A percentile compares a stretch with the other conserved stretches of the same genome.
Conservation (phyloP, 306 rosid species). For the Neltuma alba region DNA sequence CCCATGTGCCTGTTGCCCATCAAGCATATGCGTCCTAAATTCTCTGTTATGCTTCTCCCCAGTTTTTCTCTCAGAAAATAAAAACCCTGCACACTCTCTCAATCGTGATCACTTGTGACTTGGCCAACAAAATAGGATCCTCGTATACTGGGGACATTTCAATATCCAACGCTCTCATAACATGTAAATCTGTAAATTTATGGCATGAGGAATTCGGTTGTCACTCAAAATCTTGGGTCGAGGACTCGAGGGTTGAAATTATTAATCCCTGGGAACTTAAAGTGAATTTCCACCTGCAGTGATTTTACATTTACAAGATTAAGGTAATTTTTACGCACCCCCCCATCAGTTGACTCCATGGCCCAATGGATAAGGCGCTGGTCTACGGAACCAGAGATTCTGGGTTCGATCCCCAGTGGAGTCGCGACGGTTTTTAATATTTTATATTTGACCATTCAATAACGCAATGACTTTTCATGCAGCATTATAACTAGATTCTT, state of each 20-base stretch:
- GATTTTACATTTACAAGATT: too few relatives aligned
- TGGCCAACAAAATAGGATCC: neutral
- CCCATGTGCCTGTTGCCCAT: too few relatives aligned
- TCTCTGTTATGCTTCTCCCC: neutral
- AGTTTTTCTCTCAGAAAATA: neutral
- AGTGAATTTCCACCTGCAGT: too few relatives aligned
- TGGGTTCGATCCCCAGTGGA: slow-evolving; percentile 70
- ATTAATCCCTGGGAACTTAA: neutral
- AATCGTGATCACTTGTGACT: neutral
- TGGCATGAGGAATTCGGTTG: neutral
- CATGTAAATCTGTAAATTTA: too few relatives aligned
- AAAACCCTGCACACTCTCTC: neutral
- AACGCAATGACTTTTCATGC: too few relatives aligned
- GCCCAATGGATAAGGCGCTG: slow-evolving; percentile 73
- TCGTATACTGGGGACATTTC: too few relatives aligned
- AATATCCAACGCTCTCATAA: neutral
- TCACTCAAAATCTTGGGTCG: too few relatives aligned
- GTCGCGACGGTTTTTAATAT: neutral
- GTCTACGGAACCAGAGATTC: slow-evolving; percentile 78
- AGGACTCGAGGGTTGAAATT: too few relatives aligned
- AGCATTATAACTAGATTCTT: too few relatives aligned
- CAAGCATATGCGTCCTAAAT: too few relatives aligned
- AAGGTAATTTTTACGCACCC: too few relatives aligned
- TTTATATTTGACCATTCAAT: too few relatives aligned
- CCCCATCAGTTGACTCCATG: slow-evolving; percentile 18